Evolutionary conservation across 768 basidiomycete genomes (phyloP).

Genomic region (Terana coerulea): DNA sequence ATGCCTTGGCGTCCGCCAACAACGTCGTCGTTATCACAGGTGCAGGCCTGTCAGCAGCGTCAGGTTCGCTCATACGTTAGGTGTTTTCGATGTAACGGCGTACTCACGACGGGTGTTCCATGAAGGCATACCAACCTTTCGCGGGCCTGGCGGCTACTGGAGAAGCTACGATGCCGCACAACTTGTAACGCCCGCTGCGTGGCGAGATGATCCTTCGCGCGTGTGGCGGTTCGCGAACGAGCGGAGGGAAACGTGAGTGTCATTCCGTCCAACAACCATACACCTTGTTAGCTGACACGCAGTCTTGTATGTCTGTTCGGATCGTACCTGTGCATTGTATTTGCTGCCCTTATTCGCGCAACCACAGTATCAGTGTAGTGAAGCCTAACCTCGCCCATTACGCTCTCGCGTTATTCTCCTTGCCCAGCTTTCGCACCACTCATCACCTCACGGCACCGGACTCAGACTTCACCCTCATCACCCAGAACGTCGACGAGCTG

Average conservation of each 20-base stretch:
- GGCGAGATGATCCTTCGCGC: conserved; percentile 42
- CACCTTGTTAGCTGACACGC: too few species aligned
- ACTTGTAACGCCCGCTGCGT: conserved; percentile 53
- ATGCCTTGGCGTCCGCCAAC: too few species aligned
- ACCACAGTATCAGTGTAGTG: too few species aligned
- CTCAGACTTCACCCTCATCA: conserved; percentile 44
- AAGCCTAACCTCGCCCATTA: conserved; percentile 54
- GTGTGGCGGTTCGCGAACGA: conserved; percentile 62
- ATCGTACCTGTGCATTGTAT: conserved; percentile 1
- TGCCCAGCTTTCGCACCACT: conserved; percentile 33
- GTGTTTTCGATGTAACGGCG: conserved; percentile 11
- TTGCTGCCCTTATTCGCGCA: too few species aligned
- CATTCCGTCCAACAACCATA: too few species aligned
- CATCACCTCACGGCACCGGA: conserved; percentile 41
- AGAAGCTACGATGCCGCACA: conserved; percentile 44
- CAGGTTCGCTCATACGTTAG: too few species aligned
- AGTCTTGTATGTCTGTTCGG: conserved; percentile 22
- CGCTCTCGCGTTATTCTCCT: conserved; percentile 43
- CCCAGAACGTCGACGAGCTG: conserved; percentile 62
- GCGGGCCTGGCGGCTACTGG: conserved; percentile 51
- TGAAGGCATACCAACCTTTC: conserved; percentile 44
- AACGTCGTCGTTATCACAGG: conserved; percentile 42
- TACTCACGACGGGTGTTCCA: too few species aligned
- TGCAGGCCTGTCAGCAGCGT: conserved; percentile 59
- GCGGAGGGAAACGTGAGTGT: too few species aligned